Evolutionary conservation across 306 rosid genomes (phyloP), one percentile per base, ranked within the genome.

Genomic region (Acacia confusa): DNA sequence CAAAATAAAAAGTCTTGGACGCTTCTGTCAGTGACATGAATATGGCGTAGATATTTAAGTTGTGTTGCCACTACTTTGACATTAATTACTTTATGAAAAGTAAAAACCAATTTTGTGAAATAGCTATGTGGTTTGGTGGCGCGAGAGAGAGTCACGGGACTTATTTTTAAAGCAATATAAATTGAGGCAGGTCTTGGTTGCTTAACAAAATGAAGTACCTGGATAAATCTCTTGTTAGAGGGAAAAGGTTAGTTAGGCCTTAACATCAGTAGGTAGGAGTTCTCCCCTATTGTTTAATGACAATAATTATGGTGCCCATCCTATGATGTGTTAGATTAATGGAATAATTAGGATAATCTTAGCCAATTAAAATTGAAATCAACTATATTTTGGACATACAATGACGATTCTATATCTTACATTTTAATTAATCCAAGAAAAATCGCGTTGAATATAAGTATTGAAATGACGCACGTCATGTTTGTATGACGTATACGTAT

Each of bases 231-330:
- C 74, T 77, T 81, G 84, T 79, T 86, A 77, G 47, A 85, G 86
- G 80, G 73, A 83, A 84, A 76, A 63, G 77, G 87, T 88, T 86
- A 82, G 92, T 88, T 92, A 82, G 72, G 55, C 78, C 90, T 75
- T 88, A 84, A 83, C 91, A 90, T 90, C 94, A 83, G 80, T 90
- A 88, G 94, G 94, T 88, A 77, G 47, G 83, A 78, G 24, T 53
- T 83, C 82, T 55, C 70, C 78, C 76, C 48, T 64, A 78, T 67
- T 86, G 72, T 84, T 83, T 74, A 38, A 77, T 22, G 45, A 36
- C 63, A 82, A 68, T 77, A 57, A 48, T 47, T 60, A 16, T 38
- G 44, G 70, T 66, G 41, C 10, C 10, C 15, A 70, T 75, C 73
- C 50, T 50, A 79, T 36, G 52, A 40, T 50, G 57, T 47, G 55